phyloP scores from a whole-genome alignment of 2,329 filamentous ascomycete genomes.

The Xylariaceae sp. region DNA sequence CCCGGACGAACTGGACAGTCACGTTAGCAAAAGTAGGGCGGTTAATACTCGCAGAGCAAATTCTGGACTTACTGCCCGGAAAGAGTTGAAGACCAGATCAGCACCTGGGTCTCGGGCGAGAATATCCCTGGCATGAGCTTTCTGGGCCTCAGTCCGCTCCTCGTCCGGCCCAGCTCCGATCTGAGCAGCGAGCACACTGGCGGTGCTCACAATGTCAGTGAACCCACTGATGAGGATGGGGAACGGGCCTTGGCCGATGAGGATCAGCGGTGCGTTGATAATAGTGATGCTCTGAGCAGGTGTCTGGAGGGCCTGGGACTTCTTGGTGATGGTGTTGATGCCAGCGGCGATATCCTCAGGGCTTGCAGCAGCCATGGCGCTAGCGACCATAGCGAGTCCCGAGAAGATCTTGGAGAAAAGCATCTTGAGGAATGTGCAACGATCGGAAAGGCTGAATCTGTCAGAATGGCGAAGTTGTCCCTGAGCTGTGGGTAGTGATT shows the following conservation, averaged over 20 bases:
- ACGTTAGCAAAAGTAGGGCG: not conserved
- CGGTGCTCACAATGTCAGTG: conserved; percentile 15
- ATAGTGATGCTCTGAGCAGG: conserved; percentile 18
- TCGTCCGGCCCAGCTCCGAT: conserved; percentile 1
- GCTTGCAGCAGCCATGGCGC: conserved; percentile 7
- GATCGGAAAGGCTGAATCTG: not conserved
- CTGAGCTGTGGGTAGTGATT: not conserved
- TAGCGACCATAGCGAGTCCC: conserved; percentile 12
- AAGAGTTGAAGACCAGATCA: conserved; percentile 14
- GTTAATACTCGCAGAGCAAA: not conserved
- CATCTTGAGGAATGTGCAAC: conserved; percentile 10
- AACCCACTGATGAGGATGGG: conserved; percentile 10
- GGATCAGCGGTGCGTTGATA: conserved; percentile 9
- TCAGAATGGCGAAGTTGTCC: not conserved
- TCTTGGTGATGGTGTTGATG: conserved; percentile 10
- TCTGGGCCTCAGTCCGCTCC: conserved; percentile 3
- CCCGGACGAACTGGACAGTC: not conserved
- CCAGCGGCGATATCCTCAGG: conserved; percentile 15
- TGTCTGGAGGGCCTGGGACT: conserved; percentile 13
- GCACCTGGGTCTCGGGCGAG: conserved; percentile 7
- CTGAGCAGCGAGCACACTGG: not conserved
- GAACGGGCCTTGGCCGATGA: conserved; percentile 14
- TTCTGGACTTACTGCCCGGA: conserved; percentile 11
- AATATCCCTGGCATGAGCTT: conserved; percentile 12
- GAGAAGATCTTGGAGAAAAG: conserved; percentile 18